Conservation (phyloP, 306 rosid genomes). For the Pueraria montana region DNA sequence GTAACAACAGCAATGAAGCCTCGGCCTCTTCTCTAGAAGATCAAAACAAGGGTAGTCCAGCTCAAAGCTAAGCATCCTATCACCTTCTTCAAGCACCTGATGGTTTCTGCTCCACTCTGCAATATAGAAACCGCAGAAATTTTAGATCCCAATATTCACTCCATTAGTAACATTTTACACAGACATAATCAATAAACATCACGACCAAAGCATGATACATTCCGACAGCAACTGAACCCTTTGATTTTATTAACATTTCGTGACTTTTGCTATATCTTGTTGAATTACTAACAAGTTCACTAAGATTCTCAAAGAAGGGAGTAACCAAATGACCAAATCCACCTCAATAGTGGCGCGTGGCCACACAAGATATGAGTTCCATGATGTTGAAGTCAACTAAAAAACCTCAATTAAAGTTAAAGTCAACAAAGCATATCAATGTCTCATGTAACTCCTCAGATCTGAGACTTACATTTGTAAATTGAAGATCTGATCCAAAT, state of each 20-base stretch:
- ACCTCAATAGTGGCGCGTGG: not conserved
- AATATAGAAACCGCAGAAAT: not conserved
- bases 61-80: slow-evolving; percentile 73
- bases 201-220: slow-evolving; percentile 9
- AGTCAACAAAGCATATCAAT: slow-evolving; percentile 30
- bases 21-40: slow-evolving; percentile 60
- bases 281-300: not conserved
- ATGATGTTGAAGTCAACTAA: not conserved
- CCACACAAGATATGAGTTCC: slow-evolving; percentile 5
- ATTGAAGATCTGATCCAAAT: slow-evolving; percentile 66
- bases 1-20: slow-evolving; percentile 39
- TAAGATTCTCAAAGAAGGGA: not conserved
- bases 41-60: slow-evolving; percentile 66
- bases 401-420: not conserved
- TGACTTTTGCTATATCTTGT: not conserved
- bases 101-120: slow-evolving; percentile 83
- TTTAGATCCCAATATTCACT: slow-evolving; percentile 32
- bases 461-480: slow-evolving; percentile 27
- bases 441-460: slow-evolving; percentile 27
- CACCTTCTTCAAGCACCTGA: slow-evolving; percentile 62
- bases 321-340: not conserved
- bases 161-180: not conserved
- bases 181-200: slow-evolving; percentile 6
- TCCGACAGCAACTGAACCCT: slow-evolving; percentile 28
- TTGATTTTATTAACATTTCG: not conserved